Conservation (phyloP, 306 rosid genomes). For the Malus orientalis region DNA sequence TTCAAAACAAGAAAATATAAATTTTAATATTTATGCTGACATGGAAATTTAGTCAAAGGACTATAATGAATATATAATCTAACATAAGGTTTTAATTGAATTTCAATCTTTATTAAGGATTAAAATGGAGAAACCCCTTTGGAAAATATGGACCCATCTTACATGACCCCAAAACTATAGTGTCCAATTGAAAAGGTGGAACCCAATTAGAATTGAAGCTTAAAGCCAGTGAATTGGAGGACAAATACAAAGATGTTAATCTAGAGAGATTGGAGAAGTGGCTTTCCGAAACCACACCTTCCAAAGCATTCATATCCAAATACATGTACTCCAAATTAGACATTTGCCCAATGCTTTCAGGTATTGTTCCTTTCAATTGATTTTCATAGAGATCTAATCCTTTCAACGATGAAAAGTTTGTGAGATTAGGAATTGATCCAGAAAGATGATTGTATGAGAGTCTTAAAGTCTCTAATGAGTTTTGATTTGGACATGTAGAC, state of each 20-base stretch:
- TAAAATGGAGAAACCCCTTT: background rate
- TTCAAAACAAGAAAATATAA: no score
- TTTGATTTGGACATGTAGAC: background rate
- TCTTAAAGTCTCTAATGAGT: no score
- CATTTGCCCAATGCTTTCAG: background rate
- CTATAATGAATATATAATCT: no score
- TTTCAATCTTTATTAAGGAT: no score
- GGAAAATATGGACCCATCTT: slow-evolving; percentile 1
- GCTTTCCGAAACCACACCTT: background rate
- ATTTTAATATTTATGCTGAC: no score
- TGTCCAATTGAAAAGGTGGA: background rate
- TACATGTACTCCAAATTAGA: background rate
- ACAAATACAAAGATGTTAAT: fast-evolving
- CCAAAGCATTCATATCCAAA: background rate
- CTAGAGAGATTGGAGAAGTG: background rate
- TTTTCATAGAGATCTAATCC: background rate
- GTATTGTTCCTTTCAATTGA: background rate
- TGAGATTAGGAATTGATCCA: slow-evolving; percentile 1
- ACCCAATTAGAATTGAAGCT: background rate
- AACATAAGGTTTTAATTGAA: no score
- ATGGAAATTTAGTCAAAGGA: no score
- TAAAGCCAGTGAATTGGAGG: background rate
- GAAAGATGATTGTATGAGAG: background rate
- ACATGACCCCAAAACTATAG: fast-evolving
- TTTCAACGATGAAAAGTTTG: background rate